Evolutionary conservation across 73 alveolate genomes (phyloP), one percentile per base, ranked within the genome.

Genomic region (Paramecium octaurelia): DNA sequence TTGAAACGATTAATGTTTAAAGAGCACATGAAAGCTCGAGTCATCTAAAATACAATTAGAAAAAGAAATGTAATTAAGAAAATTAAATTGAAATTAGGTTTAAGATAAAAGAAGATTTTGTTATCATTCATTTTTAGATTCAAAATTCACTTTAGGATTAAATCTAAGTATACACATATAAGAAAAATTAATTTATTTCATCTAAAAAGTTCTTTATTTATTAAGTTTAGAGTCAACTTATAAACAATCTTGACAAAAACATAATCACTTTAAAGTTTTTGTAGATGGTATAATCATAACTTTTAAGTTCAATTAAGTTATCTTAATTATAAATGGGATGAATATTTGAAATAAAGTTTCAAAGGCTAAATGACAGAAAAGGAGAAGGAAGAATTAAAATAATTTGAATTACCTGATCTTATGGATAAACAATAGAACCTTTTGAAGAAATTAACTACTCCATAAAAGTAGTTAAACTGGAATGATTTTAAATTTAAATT

Each of bases 1-100:
- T 75, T 38, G 10, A 75, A 75, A 75, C 20, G 88, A 6, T 29
- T 75, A 42, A 75, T 42, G 60, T 75, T 75, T 75, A 75, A 75
- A 42, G 88, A 75, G 38, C 88, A 75, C 38, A 75, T 75, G 88
- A 75, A 75, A 75, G 88, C 88, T 3, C 35, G 88, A 75, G 60
- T 75, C 8, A 75, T 75, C 1, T 20, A 75, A 75, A 75, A 75
- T 75, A 75, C 88, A 38, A 75, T 75, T 14, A 75, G 88, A 36
- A 75, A 75, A 75, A 75, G 88, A 75, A 75, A 75, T 75, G 36
- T 75, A 2, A 75, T 75, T 7, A 75, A 75, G 69, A 75, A 75
- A 75, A 75, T 75, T 29, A 75, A 75, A 75, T 10, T 1, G 20
- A 38, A 38, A 16, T 38, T 75, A 21, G 60, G 60, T 75, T 16